Evolutionary conservation across 345 rosid species (phyloP), one percentile per base, ranked within the genome.

Genomic region (Trapa bicornis): DNA sequence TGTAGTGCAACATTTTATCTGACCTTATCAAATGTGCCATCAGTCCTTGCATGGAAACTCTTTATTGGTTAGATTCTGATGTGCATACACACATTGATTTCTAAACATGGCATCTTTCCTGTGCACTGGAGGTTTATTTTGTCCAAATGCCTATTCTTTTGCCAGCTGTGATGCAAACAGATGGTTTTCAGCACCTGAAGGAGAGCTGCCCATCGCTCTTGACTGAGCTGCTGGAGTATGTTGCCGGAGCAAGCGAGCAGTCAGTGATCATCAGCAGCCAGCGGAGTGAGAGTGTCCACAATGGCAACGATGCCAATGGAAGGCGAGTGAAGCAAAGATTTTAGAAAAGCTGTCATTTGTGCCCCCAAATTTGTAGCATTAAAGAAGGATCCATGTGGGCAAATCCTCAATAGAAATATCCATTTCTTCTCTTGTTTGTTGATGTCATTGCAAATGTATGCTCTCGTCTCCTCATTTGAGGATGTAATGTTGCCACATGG

Each of bases 161-260:
- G 35, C 65, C 80, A 85, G 89, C 89, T 69, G 89, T 81, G 74
- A 85, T 85, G 87, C 89, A 85, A 68, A 81, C 89, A 0, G 87
- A 83, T 45, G 89, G 89, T 3, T 85, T 81, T 2, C 81, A 81
- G 67, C 81, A 85, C 72, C 68, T 83, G 81, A 78, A 81, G 69
- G 79, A 79, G 76, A 85, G 89, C 71, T 85, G 89, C 61, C 86
- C 84, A 3, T 62, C 79, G 4, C 76, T 85, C 4, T 54, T 85
- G 78, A 78, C 87, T 1, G 89, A 85, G 67, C 80, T 85, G 9
- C 73, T 83, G 62, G 83, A 83, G 76, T 77, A 82, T n/a, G 91
- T 84, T 52, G 86, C 85, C 9, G 79, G 74, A 72, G 78, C 70
- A 3, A 72, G 78, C 9, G 86, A 78, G 71, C 93, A 80, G 57